phyloP scores from a whole-genome alignment of 108 stramenopile species.

The Nitzschia sp. region DNA sequence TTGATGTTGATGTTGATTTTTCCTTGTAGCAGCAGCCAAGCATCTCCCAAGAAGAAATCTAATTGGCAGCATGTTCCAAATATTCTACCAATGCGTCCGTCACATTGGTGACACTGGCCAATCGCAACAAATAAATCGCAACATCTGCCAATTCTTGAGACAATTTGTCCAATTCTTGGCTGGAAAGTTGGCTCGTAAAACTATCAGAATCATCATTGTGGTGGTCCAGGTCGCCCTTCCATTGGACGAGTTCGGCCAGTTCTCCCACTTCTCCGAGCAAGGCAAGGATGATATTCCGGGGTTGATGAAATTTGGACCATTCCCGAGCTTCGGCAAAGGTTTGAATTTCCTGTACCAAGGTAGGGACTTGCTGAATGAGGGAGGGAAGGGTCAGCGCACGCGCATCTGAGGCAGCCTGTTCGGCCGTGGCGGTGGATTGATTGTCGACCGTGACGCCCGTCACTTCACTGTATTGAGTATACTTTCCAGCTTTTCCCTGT shows the following conservation, averaged over 20 bases:
- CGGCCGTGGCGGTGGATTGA: slow-evolving; percentile 52
- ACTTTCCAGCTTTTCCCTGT: slow-evolving; percentile 70
- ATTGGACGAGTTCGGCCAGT: slow-evolving; percentile 90
- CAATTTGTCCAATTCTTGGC: slow-evolving; percentile 60
- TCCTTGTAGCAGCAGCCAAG: too few species aligned
- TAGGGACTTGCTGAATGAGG: background rate
- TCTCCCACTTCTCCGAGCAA: slow-evolving; percentile 92
- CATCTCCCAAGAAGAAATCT: too few species aligned
- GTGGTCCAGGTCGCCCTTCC: slow-evolving; percentile 58
- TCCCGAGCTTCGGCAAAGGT: slow-evolving; percentile 67
- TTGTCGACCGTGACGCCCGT: slow-evolving; percentile 79
- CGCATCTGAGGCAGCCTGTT: background rate
- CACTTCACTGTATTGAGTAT: slow-evolving; percentile 70
- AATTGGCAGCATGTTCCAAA: too few species aligned
- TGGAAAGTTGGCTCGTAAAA: background rate
- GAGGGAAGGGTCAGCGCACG: background rate
- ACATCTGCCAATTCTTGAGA: slow-evolving; percentile 94
- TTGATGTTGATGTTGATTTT: too few species aligned
- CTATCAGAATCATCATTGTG: background rate
- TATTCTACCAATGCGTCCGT: background rate
- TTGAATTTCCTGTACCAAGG: slow-evolving; percentile 37
- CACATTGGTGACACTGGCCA: slow-evolving; percentile 68
- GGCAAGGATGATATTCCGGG: slow-evolving; percentile 83
- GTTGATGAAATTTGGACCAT: slow-evolving; percentile 85
- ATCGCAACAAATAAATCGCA: slow-evolving; percentile 83